These are phyloP conservation scores for Saposhnikovia divaricata DNA, from an alignment of 129 eudicot genomes.

Conservation along the genomic window DNA sequence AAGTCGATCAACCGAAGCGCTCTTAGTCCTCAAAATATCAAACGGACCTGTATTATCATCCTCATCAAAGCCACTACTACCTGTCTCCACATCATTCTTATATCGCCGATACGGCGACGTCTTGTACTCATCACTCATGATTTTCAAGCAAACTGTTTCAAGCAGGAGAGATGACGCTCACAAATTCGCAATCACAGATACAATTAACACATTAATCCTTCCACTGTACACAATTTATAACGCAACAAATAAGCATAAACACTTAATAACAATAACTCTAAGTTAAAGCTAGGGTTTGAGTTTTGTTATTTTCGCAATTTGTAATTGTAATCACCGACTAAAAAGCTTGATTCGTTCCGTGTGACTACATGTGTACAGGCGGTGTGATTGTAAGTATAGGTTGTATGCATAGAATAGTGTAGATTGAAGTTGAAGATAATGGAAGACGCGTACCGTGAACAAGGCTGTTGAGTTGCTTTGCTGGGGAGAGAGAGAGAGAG, in stretches of 20 bases:
- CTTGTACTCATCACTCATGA: slow-evolving; percentile 25
- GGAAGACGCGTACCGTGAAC: not conserved
- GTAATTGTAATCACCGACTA: not conserved
- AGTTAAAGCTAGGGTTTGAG: not conserved
- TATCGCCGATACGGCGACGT: slow-evolving; percentile 49
- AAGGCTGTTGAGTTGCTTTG: not conserved
- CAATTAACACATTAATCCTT: not conserved
- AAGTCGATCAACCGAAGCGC: slow-evolving; percentile 69
- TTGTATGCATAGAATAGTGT: not conserved
- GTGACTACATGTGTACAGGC: not conserved
- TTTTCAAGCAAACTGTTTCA: slow-evolving; percentile 23
- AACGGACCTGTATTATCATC: slow-evolving; percentile 44
- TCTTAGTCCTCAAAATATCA: slow-evolving; percentile 61
- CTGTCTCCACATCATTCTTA: slow-evolving; percentile 47
- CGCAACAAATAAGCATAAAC: not conserved
- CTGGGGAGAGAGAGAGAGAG: not conserved
- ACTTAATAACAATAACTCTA: not conserved
- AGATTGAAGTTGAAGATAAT: not conserved
- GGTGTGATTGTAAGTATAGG: no score
- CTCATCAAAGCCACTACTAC: slow-evolving; percentile 28
- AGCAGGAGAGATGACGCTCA: slow-evolving; percentile 84
- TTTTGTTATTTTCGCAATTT: not conserved
- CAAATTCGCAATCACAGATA: not conserved
- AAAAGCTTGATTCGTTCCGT: not conserved
- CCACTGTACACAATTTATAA: not conserved